Evolutionary conservation across 306 rosid species (phyloP), one percentile per base, ranked within the genome.

Genomic region (Corylus avellana): DNA sequence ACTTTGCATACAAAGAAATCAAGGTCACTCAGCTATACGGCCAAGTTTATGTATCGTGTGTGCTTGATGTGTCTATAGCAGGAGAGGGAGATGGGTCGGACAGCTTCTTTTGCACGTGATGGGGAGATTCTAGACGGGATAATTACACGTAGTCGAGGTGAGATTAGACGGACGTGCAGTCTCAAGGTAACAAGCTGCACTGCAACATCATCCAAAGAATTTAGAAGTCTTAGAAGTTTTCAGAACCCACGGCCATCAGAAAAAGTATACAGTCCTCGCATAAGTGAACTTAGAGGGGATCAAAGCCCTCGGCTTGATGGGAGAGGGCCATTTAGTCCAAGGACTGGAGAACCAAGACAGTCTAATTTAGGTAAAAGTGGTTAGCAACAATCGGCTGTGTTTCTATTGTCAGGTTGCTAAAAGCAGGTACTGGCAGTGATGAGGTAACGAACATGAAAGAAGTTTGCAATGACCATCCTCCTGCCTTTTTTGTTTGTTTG

Each of bases 41-140:
- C 72, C 67, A 20, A 53, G 59, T 68, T 82, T 72, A 12, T 61
- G 49, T 35, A 57, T 75, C 47, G 46, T 39, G 51, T 63, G 53
- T 72, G 54, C 29, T 75, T 39, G 51, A 8, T 75, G 20, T 64
- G 29, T 76, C 37, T 25, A 51, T 74, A 55, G 77, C 79, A 89
- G 95, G 97, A 90, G 27, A 72, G 82, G 72, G 88, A 82, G 48
- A 67, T 86, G 82, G 80, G 84, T 35, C 86, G 88, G 74, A 61
- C 88, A 69, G 74, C 89, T 78, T 92, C 92, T 39, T 89, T 90
- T 35, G 83, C 86, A 58, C 85, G 86, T 14, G 89, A 81, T 75
- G 92, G 87, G 70, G 93, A 92, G 87, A 80, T 90, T 78, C 77
- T 90, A 6, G 91, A 90, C 77, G 93, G 84, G 69, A 81, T 89